These are phyloP conservation scores for Jacaranda mimosifolia DNA, from an alignment of 257 asterid genomes.

Conservation along the genomic window DNA sequence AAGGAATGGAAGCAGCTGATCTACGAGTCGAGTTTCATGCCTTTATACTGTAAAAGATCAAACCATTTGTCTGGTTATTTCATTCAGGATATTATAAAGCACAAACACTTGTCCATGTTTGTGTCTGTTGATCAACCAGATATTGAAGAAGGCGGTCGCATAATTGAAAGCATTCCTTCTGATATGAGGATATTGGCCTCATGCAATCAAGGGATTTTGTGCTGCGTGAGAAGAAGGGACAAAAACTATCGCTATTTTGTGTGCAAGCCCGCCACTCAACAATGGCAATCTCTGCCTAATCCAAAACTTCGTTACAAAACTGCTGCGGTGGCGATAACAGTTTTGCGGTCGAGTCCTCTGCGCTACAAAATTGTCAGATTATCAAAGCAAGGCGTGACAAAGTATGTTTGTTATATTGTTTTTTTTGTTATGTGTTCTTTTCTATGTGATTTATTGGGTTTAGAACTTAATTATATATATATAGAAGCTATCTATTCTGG, in stretches of 20 bases:
- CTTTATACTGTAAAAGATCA: background rate
- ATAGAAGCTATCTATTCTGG: no score
- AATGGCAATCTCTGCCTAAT: conserved; percentile 41
- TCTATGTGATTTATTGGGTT: no score
- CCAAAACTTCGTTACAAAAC: conserved; percentile 9
- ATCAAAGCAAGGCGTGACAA: background rate
- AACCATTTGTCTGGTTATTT: background rate
- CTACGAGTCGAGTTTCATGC: conserved; percentile 19
- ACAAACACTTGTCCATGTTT: background rate
- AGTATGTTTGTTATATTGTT: background rate
- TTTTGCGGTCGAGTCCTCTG: conserved; percentile 22
- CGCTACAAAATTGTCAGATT: conserved; percentile 41
- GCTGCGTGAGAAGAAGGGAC: background rate
- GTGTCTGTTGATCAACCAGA: background rate
- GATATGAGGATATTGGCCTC: conserved; percentile 37
- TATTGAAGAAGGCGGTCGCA: no score
- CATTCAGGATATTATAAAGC: background rate
- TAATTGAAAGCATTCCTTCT: background rate
- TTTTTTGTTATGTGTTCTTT: no score
- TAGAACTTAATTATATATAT: no score
- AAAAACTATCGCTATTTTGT: background rate
- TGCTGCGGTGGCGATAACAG: conserved; percentile 11
- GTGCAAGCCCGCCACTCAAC: conserved; percentile 41
- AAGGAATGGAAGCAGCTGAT: conserved; percentile 11
- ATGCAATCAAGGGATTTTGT: conserved; percentile 36